Evolutionary conservation across 2,329 filamentous ascomycete genomes (phyloP).

Genomic region (Colletotrichum liaoningense): DNA sequence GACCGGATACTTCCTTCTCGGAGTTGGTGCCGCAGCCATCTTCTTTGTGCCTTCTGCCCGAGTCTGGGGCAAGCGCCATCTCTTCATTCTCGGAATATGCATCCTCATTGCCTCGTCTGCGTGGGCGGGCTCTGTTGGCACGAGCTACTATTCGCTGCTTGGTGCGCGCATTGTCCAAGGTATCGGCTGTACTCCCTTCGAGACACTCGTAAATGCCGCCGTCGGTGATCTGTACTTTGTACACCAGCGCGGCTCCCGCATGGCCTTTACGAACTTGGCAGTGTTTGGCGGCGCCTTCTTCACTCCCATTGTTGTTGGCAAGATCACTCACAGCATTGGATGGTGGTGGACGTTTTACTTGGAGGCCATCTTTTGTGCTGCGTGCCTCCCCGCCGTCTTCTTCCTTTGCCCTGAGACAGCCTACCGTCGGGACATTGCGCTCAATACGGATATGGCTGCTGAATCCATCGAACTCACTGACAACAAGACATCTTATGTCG

Average conservation of each 20-base stretch:
- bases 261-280: slow-evolving; percentile 79
- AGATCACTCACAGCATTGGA: slow-evolving; percentile 80
- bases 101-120: slow-evolving; percentile 79
- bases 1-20: slow-evolving; percentile 89
- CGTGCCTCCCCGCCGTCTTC: slow-evolving; percentile 76
- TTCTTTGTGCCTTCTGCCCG: slow-evolving; percentile 89
- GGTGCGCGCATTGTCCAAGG: slow-evolving; percentile 88
- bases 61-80: slow-evolving; percentile 92
- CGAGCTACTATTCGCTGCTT: slow-evolving; percentile 77
- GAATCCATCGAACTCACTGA: slow-evolving; percentile 41
- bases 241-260: slow-evolving; percentile 84
- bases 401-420: slow-evolving; percentile 86
- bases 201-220: slow-evolving; percentile 87
- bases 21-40: slow-evolving; percentile 83
- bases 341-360: slow-evolving; percentile 93
- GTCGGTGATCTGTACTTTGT: slow-evolving; percentile 94
- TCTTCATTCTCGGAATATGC: slow-evolving; percentile 82
- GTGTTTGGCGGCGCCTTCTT: slow-evolving; percentile 69
- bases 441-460: slow-evolving; percentile 76
- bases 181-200: slow-evolving; percentile 87
- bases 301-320: slow-evolving; percentile 91
- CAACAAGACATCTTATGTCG: background rate
- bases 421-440: slow-evolving; percentile 72
- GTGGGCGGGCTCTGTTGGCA: slow-evolving; percentile 80
- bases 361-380: slow-evolving; percentile 83